These are phyloP conservation scores for Bolboschoenus planiculmis DNA, from an alignment of 176 grass and related monocot genomes.

Conservation along the genomic window DNA sequence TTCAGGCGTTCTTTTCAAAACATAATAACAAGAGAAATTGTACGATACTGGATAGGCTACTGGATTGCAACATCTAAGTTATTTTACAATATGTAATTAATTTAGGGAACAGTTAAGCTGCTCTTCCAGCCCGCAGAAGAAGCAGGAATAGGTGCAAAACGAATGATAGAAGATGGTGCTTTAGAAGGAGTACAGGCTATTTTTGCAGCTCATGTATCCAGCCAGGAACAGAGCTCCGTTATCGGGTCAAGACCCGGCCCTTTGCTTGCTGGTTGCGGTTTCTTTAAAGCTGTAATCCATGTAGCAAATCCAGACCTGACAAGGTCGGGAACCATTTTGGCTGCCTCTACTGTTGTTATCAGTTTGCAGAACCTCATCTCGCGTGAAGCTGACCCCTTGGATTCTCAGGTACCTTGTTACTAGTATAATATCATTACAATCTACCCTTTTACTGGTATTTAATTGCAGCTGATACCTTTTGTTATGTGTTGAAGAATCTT, in stretches of 20 bases:
- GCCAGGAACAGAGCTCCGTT: conserved; percentile 54
- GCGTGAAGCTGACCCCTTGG: conserved; percentile 76
- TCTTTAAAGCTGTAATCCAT: conserved; percentile 67
- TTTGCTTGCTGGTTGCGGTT: conserved; percentile 89
- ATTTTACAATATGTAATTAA: conserved; percentile 21
- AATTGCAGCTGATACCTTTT: background rate
- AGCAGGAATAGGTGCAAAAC: conserved; percentile 76
- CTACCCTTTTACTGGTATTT: background rate
- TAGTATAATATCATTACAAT: conserved; percentile 11
- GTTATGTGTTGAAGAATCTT: background rate
- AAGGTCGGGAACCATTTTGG: conserved; percentile 37
- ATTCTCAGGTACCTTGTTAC: conserved; percentile 42
- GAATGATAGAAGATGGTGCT: conserved; percentile 92
- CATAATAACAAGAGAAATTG: background rate
- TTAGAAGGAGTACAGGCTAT: conserved; percentile 83
- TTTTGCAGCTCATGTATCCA: conserved; percentile 88
- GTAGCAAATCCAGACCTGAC: background rate
- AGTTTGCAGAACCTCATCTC: conserved; percentile 80
- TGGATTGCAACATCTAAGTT: background rate
- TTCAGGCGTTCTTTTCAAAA: background rate
- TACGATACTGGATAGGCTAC: background rate
- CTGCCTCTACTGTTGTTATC: conserved; percentile 60
- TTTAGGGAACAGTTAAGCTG: conserved; percentile 85
- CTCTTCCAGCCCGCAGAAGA: conserved; percentile 98
- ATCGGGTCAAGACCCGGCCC: conserved; percentile 63